Percentiles rank a stretch among this genome's conserved stretches.
Conservation (phyloP, 768 basidiomycete genomes). For the Daedaleopsis nitida region DNA sequence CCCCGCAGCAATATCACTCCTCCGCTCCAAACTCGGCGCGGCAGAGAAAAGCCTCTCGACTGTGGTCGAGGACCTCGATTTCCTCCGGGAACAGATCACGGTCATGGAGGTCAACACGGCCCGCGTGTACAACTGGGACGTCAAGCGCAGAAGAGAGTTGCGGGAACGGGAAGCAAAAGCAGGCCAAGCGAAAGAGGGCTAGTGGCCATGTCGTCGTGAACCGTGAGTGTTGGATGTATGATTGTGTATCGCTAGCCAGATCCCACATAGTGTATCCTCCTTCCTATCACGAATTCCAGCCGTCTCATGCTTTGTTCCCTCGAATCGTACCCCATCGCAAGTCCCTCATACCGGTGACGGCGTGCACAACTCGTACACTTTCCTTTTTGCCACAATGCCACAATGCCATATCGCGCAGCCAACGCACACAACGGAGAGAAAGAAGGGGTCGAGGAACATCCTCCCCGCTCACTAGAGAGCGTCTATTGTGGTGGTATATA, state of each 20-base stretch:
- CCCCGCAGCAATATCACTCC: conserved; percentile 70
- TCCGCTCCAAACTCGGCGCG: conserved; percentile 70
- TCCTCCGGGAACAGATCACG: conserved; percentile 91
- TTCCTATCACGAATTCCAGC: too few relatives aligned
- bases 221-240: too few relatives aligned
- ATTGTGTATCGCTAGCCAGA: too few relatives aligned
- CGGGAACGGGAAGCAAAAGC: conserved; percentile 41
- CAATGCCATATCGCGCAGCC: too few relatives aligned
- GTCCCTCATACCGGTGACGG: too few relatives aligned
- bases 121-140: conserved; percentile 95
- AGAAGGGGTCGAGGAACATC: neutral
- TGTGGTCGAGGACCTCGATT: conserved; percentile 88
- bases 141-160: conserved; percentile 72
- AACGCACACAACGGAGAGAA: too few relatives aligned
- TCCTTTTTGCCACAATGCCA: too few relatives aligned
- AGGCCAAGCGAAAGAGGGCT: neutral
- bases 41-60: conserved; percentile 69
- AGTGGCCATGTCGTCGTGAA: too few relatives aligned
- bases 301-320: too few relatives aligned
- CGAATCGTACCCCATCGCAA: too few relatives aligned
- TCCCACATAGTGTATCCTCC: too few relatives aligned
- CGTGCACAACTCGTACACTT: too few relatives aligned
- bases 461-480: neutral
- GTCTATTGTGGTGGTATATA: neutral
- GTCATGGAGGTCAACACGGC: conserved; percentile 97